Evolutionary conservation across 148 eudicot genomes (phyloP).

Genomic region (Talinum fruticosum): DNA sequence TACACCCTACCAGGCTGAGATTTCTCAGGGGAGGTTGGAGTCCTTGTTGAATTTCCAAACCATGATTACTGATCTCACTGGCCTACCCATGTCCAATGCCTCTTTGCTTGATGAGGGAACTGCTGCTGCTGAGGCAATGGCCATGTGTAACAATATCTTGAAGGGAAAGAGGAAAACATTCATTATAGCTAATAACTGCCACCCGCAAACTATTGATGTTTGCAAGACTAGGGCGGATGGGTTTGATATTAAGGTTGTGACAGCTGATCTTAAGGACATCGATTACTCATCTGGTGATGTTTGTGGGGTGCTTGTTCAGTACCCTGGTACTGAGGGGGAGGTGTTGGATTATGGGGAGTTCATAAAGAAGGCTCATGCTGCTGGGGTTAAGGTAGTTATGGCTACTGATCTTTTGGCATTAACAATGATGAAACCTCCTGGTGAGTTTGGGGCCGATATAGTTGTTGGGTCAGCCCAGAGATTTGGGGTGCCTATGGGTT

Average conservation of each 20-base stretch:
- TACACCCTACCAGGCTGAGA: slow-evolving; percentile 96
- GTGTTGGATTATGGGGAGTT: slow-evolving; percentile 84
- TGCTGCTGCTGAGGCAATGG: slow-evolving; percentile 98
- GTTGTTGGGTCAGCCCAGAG: slow-evolving; percentile 98
- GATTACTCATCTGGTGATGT: slow-evolving; percentile 79
- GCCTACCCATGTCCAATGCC: slow-evolving; percentile 90
- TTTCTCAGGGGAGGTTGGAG: slow-evolving; percentile 87
- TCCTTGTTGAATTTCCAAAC: slow-evolving; percentile 82
- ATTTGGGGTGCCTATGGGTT: slow-evolving; percentile 98
- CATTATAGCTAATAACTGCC: slow-evolving; percentile 78
- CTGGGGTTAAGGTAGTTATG: slow-evolving; percentile 95
- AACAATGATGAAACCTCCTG: slow-evolving; percentile 91
- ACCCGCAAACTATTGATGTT: slow-evolving; percentile 82
- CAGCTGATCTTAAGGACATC: slow-evolving; percentile 57
- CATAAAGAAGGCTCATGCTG: slow-evolving; percentile 77
- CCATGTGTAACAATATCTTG: slow-evolving; percentile 85
- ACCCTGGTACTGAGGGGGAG: slow-evolving; percentile 96
- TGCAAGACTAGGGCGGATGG: slow-evolving; percentile 91
- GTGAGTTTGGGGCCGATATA: slow-evolving; percentile 86
- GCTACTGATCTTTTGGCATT: slow-evolving; percentile 86
- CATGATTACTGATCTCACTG: slow-evolving; percentile 83
- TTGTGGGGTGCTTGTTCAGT: slow-evolving; percentile 91
- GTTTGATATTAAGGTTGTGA: slow-evolving; percentile 66
- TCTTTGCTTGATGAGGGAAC: slow-evolving; percentile 92
- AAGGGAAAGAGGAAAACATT: slow-evolving; percentile 92